Conservation (phyloP, 2,329 filamentous ascomycete genomes). For the Aspergillus quadricinctus region DNA sequence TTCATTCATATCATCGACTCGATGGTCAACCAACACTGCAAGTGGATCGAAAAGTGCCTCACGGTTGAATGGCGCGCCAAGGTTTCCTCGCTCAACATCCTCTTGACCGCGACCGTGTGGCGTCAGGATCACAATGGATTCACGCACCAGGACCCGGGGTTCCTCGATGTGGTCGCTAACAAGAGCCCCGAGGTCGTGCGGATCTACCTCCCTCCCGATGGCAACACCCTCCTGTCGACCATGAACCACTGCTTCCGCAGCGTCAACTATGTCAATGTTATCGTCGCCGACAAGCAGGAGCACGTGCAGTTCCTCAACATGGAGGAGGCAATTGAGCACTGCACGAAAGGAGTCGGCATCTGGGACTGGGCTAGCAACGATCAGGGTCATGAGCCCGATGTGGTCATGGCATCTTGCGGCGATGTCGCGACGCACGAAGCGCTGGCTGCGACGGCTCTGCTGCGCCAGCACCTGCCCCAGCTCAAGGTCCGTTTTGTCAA, state of each 20-base stretch:
- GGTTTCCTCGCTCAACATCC: slow-evolving; percentile 72
- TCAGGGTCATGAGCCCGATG: slow-evolving; percentile 61
- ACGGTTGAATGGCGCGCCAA: slow-evolving; percentile 73
- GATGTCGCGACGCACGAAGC: slow-evolving; percentile 71
- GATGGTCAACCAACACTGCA: slow-evolving; percentile 83
- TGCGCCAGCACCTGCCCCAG: slow-evolving; percentile 66
- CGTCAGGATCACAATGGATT: slow-evolving; percentile 81
- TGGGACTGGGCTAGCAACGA: slow-evolving; percentile 75
- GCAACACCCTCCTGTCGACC: slow-evolving; percentile 70
- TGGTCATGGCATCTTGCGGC: slow-evolving; percentile 72
- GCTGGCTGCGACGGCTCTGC: slow-evolving; percentile 67
- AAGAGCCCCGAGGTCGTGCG: slow-evolving; percentile 75
- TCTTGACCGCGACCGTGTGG: slow-evolving; percentile 75
- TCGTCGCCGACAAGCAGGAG: slow-evolving; percentile 75
- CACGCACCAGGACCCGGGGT: slow-evolving; percentile 75
- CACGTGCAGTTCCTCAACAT: slow-evolving; percentile 72
- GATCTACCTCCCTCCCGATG: slow-evolving; percentile 76
- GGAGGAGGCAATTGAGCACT: slow-evolving; percentile 69
- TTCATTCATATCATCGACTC: slow-evolving; percentile 81
- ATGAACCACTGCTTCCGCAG: slow-evolving; percentile 72
- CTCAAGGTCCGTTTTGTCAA: slow-evolving; percentile 77
- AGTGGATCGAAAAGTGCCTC: slow-evolving; percentile 78
- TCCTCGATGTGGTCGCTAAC: slow-evolving; percentile 74
- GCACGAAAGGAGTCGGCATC: slow-evolving; percentile 73
- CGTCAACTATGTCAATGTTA: slow-evolving; percentile 74